phyloP scores from a whole-genome alignment of 164 flowering plant genomes.

The Aristolochia contorta region DNA sequence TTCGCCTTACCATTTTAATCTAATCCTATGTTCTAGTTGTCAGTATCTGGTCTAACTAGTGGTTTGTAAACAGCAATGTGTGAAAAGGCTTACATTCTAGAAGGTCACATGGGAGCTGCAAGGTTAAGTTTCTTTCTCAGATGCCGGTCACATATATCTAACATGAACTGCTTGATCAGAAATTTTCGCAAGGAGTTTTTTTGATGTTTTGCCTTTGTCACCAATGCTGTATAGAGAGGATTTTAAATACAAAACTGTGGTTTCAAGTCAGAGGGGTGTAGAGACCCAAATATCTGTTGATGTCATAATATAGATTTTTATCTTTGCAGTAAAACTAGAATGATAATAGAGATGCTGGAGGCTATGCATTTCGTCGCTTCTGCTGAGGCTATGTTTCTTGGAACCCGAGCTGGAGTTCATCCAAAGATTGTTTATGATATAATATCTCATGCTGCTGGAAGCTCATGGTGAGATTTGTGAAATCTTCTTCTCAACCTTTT shows the following conservation, averaged over 20 bases:
- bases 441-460: constrained; percentile 97
- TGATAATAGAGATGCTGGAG: constrained; percentile 80
- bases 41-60: constrained; percentile 1
- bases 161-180: too few species aligned
- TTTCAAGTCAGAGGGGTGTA: too few species aligned
- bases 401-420: constrained; percentile 73
- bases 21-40: too few species aligned
- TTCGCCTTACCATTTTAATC: too few species aligned
- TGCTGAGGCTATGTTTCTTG: constrained; percentile 78
- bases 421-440: constrained; percentile 86
- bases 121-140: constrained; percentile 44
- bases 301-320: background rate
- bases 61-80: constrained; percentile 60
- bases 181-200: too few species aligned
- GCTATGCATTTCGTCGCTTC: constrained; percentile 87
- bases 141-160: too few species aligned
- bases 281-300: too few species aligned
- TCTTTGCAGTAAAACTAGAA: constrained; percentile 58
- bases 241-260: too few species aligned
- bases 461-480: constrained; percentile 53
- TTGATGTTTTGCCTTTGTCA: too few species aligned
- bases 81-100: constrained; percentile 48
- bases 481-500: too few species aligned
- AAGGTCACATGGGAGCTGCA: constrained; percentile 71
- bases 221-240: too few species aligned